Evolutionary conservation across 495 filamentous ascomycete genomes (phyloP).

Genomic region (Penicillium tannophilum): DNA sequence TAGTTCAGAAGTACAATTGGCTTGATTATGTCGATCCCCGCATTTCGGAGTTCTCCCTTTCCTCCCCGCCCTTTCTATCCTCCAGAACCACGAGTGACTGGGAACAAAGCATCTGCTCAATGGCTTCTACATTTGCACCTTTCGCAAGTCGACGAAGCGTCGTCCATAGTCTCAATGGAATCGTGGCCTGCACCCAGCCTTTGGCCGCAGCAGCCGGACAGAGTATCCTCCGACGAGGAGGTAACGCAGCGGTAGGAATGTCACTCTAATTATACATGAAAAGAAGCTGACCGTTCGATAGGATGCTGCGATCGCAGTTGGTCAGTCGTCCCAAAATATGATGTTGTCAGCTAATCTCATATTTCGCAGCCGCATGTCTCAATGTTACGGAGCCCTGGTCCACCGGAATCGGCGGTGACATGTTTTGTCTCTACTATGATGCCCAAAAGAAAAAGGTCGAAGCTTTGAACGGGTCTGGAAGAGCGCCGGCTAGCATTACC

Average conservation of each 20-base stretch:
- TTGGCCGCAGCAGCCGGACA: slow-evolving; percentile 4
- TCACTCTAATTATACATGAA: background rate
- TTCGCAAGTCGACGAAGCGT: background rate
- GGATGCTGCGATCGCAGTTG: background rate
- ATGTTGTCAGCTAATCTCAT: background rate
- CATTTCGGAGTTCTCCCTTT: background rate
- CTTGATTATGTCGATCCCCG: background rate
- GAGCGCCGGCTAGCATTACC: background rate
- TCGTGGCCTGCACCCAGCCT: slow-evolving; percentile 4
- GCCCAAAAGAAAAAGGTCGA: background rate
- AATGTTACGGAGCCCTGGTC: slow-evolving; percentile 7
- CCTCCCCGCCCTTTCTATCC: background rate
- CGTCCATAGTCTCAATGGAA: slow-evolving; percentile 3
- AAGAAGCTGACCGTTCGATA: background rate
- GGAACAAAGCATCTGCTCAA: background rate
- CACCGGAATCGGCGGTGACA: slow-evolving; percentile 6
- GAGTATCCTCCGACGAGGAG: slow-evolving; percentile 3
- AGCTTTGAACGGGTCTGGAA: background rate
- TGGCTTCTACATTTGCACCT: background rate
- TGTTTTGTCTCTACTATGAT: slow-evolving; percentile 7
- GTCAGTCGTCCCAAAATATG: background rate
- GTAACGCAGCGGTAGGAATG: slow-evolving; percentile 1
- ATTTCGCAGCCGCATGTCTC: slow-evolving; percentile 2
- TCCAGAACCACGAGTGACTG: background rate
- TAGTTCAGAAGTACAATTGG: too few relatives aligned